Base-by-base conservation (phyloP, 2,329 filamentous ascomycete species). In the Botrytis squamosa region DNA sequence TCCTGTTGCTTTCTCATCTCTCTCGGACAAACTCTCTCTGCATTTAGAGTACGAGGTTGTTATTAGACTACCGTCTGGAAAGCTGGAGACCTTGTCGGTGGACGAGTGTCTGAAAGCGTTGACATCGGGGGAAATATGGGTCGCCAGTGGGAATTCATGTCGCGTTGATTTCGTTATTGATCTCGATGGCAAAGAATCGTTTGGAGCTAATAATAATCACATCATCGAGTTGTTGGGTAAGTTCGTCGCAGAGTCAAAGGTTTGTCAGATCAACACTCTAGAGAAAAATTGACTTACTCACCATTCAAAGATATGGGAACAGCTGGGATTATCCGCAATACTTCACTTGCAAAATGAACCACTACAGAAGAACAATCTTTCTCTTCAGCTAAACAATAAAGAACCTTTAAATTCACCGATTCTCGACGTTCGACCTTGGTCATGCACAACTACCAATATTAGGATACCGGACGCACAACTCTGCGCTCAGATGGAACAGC, bases 41-140 rank as follows among this genome's bases (percentile, higher is more conserved):
- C 73, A 68, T 25, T 59, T 77, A 20, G 46, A 67, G 5, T 68
- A 75, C 10, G 52, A 68, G 46, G 73, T 71, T 25, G 73, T 69
- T 4, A 14, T 79, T 46, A 65, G 46, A 33, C 18, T 74, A 20
- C 70, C 76, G 29, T 46, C 57, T 5, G 55, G 9, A 18, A 68
- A 42, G 20, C 57, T 75, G 25, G 14, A 49, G 10, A 40, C 55
- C 5, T 40, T 73, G 66, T 10, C 67, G 22, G 52, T 73, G 18
- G 42, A 36, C 44, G 63, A 74, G 14, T 40, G 73, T 22, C 2
- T 77, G 57, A 42, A 73, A 44, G 76, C 73, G 14, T 69, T 81
- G n/a, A 70, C 71, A 14, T 79, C 77, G 16, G 77, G 78, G 33
- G 75, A 74, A 36, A 25, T 79, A 29, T 81, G 79, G 79, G 72